These are phyloP conservation scores for Backusella australiensis DNA, from an alignment of 192 early-diverging fungal species.

Conservation along the genomic window DNA sequence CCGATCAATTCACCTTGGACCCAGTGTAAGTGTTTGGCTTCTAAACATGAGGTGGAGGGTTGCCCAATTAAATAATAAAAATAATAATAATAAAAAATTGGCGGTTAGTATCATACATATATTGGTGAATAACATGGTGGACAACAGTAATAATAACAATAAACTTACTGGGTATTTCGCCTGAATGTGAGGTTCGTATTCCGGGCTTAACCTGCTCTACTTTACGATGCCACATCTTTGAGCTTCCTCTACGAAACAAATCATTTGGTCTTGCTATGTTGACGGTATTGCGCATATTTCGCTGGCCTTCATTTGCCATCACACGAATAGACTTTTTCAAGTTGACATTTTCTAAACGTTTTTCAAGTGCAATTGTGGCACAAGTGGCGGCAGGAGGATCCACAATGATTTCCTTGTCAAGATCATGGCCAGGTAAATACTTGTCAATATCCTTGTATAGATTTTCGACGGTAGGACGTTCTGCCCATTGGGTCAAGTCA, in stretches of 20 bases:
- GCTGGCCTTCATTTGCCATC: constrained; percentile 45
- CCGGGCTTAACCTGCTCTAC: constrained; percentile 49
- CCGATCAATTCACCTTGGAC: constrained; percentile 79
- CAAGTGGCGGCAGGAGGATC: not conserved
- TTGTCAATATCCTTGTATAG: constrained; percentile 65
- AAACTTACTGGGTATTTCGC: not conserved
- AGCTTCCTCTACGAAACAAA: constrained; percentile 41
- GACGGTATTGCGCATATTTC: constrained; percentile 19
- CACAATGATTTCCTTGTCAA: constrained; percentile 48
- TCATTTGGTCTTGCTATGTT: constrained; percentile 34
- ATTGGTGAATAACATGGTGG: no score
- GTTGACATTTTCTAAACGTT: constrained; percentile 15
- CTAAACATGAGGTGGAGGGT: constrained; percentile 5
- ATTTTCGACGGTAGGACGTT: constrained; percentile 64
- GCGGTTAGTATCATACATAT: not conserved
- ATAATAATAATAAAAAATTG: no score
- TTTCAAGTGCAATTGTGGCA: constrained; percentile 10
- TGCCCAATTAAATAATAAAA: not conserved
- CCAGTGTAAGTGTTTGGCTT: constrained; percentile 58
- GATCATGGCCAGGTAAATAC: constrained; percentile 58
- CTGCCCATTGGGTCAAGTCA: constrained; percentile 34
- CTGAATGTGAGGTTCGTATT: not conserved
- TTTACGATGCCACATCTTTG: constrained; percentile 54
- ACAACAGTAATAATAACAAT: no score
- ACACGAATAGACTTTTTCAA: constrained; percentile 53